Evolutionary conservation across 163 green algal species (phyloP), one percentile per base, ranked within the genome.

Genomic region (Chlorella variabilis): DNA sequence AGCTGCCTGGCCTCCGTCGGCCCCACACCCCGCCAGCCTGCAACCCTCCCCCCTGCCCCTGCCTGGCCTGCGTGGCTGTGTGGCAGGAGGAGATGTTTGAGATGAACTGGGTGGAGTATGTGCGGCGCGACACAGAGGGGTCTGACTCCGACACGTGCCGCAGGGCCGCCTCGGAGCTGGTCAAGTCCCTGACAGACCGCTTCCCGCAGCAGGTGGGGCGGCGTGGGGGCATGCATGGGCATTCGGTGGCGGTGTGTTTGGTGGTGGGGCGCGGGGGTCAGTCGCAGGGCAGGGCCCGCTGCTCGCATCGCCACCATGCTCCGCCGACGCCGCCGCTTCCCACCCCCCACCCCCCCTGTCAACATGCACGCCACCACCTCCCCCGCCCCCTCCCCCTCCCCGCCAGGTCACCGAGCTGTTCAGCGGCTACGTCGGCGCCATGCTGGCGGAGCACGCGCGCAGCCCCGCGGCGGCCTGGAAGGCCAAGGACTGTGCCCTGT

Each of bases 401-500:
- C 54, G 21, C n/a, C 80, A 91, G 82, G 87, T 94, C 27, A 98
- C 94, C 0, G 33, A 89, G 77, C 89, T 98, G 21, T 97, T 95
- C 89, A 94, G 86, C 3, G 89, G 89, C 13, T 97, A 98, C 78
- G 92, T 99, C 31, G 51, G 68, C n/a, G 65, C 61, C 21, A 91
- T 97, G 87, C 87, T 98, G 41, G 76, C 81, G 3, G 90, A 98
- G 82, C 94, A 96, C 74, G 87, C 83, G 0, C 58, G 78, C 31
- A 88, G 91, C 68, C 93, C 95, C 1, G 79, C 59, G 1, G 78
- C 73, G 59, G 91, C 91, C 84, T 98, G 94, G 93, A 90, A 91
- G 42, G 91, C 92, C 70, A 99, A 99, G 89, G 97, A 99, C 90
- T 95, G 88, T 62, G 97, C 97, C 5, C 90, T 99, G 13, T 98